Evolutionary conservation across 2,329 filamentous ascomycete genomes (phyloP).

Genomic region (Pseudocercospora eumusae): DNA sequence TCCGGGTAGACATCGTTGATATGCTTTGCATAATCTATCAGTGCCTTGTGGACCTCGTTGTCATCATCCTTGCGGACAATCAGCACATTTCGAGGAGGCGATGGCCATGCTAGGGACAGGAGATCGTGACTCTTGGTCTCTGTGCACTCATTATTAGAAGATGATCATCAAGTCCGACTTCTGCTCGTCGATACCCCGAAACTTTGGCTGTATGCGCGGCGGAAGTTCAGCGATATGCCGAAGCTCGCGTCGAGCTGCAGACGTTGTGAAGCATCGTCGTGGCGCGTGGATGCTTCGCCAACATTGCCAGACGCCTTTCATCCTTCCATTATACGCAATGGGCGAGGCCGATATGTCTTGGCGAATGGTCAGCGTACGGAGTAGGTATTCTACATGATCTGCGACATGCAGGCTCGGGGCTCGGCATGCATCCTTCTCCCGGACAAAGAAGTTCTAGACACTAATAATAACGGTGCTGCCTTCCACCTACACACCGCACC

Average conservation of each 20-base stretch:
- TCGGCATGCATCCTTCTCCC: background rate
- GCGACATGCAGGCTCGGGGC: background rate
- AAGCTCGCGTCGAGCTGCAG: conserved; percentile 50
- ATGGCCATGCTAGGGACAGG: conserved; percentile 67
- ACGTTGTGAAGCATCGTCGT: conserved; percentile 54
- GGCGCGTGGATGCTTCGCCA: conserved; percentile 26
- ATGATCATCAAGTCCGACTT: conserved; percentile 54
- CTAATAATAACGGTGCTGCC: conserved; percentile 5
- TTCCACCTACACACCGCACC: conserved; percentile 4
- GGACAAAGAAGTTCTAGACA: no score
- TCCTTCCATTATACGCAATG: conserved; percentile 31
- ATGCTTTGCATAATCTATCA: conserved; percentile 65
- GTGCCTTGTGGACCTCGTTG: conserved; percentile 55
- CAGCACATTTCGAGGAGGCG: conserved; percentile 67
- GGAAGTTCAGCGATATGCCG: conserved; percentile 55
- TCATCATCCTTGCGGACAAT: conserved; percentile 67
- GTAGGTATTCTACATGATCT: background rate
- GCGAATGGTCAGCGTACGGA: background rate
- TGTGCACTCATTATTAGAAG: conserved; percentile 47
- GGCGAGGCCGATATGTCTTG: conserved; percentile 3
- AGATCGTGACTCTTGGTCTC: conserved; percentile 62
- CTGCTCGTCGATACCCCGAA: conserved; percentile 55
- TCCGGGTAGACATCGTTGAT: conserved; percentile 77
- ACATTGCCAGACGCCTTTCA: conserved; percentile 35
- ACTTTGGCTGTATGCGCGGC: conserved; percentile 62